Percentiles rank a stretch among this genome's conserved stretches.
Conservation (phyloP, 345 rosid genomes). For the Atalantia buxifolia region DNA sequence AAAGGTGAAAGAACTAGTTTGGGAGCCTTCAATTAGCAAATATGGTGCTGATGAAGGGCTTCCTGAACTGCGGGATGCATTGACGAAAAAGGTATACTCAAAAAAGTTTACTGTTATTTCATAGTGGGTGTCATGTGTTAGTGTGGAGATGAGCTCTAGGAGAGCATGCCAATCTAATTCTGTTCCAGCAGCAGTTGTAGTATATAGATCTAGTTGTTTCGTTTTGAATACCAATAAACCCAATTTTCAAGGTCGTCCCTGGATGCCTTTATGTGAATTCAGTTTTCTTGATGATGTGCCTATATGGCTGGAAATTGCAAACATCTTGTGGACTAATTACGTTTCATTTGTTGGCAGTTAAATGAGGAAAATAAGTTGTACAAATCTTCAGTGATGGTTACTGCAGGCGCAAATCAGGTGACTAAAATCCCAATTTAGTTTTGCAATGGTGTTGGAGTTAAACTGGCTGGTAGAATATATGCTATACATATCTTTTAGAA, state of each 20-base stretch:
- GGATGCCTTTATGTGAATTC: background rate
- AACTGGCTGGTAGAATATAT: background rate
- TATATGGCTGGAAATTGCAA: background rate
- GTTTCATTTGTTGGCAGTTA: constrained; percentile 46
- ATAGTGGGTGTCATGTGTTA: background rate
- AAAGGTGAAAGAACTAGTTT: constrained; percentile 72
- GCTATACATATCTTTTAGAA: background rate
- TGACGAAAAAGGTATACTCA: constrained; percentile 55
- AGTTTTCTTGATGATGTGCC: background rate
- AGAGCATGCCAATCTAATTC: background rate
- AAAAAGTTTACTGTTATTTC: background rate
- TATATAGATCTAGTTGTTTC: background rate
- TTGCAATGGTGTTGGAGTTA: background rate
- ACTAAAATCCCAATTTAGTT: background rate
- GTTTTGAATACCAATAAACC: background rate
- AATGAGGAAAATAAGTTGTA: constrained; percentile 60
- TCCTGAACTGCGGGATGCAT: constrained; percentile 69
- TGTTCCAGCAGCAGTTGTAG: background rate
- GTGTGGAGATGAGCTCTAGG: background rate
- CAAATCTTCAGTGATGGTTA: constrained; percentile 85
- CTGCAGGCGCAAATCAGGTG: constrained; percentile 99
- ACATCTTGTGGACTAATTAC: background rate
- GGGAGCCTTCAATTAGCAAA: constrained; percentile 71
- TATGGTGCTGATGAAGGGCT: constrained; percentile 95
- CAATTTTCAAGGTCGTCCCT: background rate